Evolutionary conservation across 768 basidiomycete genomes (phyloP), one percentile per base, ranked within the genome.

Genomic region (Suillus clintonianus): DNA sequence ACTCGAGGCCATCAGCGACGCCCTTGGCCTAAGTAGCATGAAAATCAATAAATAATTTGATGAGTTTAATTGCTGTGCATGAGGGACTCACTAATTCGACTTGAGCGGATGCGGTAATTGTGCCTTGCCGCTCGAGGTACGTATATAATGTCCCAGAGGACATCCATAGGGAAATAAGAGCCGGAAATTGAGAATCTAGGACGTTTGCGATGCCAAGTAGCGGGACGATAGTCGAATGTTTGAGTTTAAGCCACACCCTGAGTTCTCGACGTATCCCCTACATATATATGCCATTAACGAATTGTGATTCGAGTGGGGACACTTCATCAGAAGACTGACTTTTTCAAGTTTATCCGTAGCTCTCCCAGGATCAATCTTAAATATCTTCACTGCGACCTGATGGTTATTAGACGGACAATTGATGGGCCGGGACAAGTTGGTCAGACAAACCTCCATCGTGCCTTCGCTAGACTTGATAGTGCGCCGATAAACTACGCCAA

Each of bases 161-260:
- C 47, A 48, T 48, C 47, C 47, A 24, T 48, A 27, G 13, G 2
- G 14, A 48, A 48, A 48, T 13, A 5, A 48, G 47, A 24, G 47
- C 47, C 11, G 47, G 22, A 24, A 48, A 48, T 3, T 6, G 48
- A 27, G 48, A 24, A 11, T 5, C 47, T 27, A 2, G 27, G 13
- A 48, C 24, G 30, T 53, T 57, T 11, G 66, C 47, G 14, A 64
- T 54, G 14, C 71, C 69, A 36, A 58, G 62, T 27, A 71, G 64
- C 10, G 65, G 65, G 1, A 72, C 43, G n/a, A 72, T 62, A 61
- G 69, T 72, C 19, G 39, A 41, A 50, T 71, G 67, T 13, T 51
- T n/a, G 17, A 72, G 62, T 30, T 41, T 19, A 32, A 59, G 60
- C 71, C 71, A 72, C 32, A 70, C 70, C 19, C 27, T 61, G 22